Evolutionary conservation across 345 rosid species (phyloP).

Genomic region (Zanthoxylum bungeanum): DNA sequence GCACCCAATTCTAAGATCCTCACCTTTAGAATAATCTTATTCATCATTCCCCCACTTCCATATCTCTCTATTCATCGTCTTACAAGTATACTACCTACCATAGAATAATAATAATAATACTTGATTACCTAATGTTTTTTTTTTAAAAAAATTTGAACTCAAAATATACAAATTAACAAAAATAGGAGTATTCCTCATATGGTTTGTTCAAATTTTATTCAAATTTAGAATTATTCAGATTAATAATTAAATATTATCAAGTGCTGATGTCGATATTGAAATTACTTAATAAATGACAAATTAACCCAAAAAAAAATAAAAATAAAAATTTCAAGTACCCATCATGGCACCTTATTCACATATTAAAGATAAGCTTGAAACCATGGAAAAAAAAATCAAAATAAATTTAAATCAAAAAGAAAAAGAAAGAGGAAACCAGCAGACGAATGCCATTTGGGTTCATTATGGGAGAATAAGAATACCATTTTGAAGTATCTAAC

Average conservation of each 20-base stretch:
- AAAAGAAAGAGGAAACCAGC: background rate
- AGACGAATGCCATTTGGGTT: background rate
- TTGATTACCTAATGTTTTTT: too few species aligned
- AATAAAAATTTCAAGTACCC: background rate
- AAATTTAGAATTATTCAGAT: too few species aligned
- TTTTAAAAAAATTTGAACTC: too few species aligned
- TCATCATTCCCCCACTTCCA: background rate
- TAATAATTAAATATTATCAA: too few species aligned
- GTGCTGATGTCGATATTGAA: too few species aligned
- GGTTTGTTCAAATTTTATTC: too few species aligned
- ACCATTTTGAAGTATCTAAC: background rate
- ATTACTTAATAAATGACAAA: too few species aligned
- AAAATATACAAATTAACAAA: background rate
- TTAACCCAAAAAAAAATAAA: too few species aligned
- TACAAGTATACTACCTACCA: slow-evolving; percentile 3
- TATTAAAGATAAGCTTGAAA: background rate
- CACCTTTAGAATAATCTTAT: too few species aligned
- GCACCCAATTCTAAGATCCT: background rate
- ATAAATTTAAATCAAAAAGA: background rate
- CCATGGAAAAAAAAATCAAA: background rate
- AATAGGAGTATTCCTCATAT: too few species aligned
- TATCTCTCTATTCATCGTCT: too few species aligned
- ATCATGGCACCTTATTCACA: background rate
- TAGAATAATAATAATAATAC: background rate
- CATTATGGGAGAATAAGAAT: background rate